A percentile compares a stretch with the other conserved stretches of the same genome.
These are phyloP conservation scores for Cyclotella sp. DNA, from an alignment of 108 stramenopile genomes.

Conservation along the genomic window DNA sequence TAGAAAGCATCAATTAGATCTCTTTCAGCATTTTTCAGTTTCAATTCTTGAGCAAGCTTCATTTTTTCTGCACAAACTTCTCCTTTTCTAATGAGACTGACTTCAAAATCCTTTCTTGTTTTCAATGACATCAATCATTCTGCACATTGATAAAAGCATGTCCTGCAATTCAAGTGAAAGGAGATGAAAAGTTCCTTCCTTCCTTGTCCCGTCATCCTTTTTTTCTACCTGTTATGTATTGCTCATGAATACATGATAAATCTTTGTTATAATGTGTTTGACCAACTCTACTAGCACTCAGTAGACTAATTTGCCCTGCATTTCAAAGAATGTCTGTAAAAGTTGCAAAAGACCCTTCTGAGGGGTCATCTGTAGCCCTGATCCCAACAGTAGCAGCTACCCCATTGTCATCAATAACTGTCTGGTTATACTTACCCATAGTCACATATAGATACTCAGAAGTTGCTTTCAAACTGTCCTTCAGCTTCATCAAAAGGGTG, in stretches of 20 bases:
- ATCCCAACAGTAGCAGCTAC: constrained; percentile 11
- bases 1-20: too few relatives aligned
- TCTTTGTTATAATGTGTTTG: constrained; percentile 19
- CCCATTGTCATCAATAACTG: neutral
- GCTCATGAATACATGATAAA: neutral
- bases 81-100: too few relatives aligned
- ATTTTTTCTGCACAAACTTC: too few relatives aligned
- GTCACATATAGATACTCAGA: neutral
- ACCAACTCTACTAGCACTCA: constrained; percentile 14
- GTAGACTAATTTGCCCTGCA: constrained; percentile 1
- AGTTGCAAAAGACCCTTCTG: too few relatives aligned
- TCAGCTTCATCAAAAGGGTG: neutral
- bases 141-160: neutral
- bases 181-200: constrained; percentile 6
- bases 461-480: neutral
- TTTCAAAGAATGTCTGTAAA: too few relatives aligned
- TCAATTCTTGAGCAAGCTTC: too few relatives aligned
- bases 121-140: too few relatives aligned
- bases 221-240: constrained; percentile 10
- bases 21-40: too few relatives aligned
- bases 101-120: too few relatives aligned
- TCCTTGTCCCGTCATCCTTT: too few relatives aligned
- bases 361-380: constrained; percentile 20
- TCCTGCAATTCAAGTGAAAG: neutral
- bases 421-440: neutral